Conservation (phyloP, 768 basidiomycete genomes). For the Chiua virens region DNA sequence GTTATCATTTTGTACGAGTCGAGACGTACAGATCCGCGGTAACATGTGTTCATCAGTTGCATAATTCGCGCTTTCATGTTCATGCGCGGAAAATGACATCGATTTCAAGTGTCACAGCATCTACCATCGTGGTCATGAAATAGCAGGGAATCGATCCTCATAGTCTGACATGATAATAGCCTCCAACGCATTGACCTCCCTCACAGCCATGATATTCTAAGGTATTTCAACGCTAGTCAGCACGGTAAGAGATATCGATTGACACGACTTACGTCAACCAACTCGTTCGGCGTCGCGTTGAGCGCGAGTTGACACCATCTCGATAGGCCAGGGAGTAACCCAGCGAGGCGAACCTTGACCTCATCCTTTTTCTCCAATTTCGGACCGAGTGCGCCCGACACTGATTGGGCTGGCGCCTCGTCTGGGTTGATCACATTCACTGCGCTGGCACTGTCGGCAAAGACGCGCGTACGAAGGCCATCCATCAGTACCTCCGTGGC, state of each 20-base stretch:
- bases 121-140: constrained; percentile 11
- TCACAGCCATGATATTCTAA: constrained; percentile 61
- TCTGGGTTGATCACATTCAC: constrained; percentile 8
- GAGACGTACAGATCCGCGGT: no score
- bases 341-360: constrained; percentile 67
- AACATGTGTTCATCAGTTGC: no score
- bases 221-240: constrained; percentile 4
- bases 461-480: constrained; percentile 65
- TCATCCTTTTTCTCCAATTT: constrained; percentile 30
- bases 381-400: constrained; percentile 13
- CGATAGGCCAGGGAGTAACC: constrained; percentile 76
- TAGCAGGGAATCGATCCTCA: constrained; percentile 44
- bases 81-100: no score
- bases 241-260: neutral
- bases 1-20: no score
- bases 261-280: constrained; percentile 69
- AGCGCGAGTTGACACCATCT: constrained; percentile 74
- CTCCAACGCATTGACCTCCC: constrained; percentile 66
- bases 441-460: constrained; percentile 35
- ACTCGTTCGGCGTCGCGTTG: constrained; percentile 70
- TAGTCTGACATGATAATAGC: constrained; percentile 75
- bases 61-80: no score
- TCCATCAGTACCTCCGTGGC: constrained; percentile 64
- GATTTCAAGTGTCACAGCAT: neutral
- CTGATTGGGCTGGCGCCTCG: constrained; percentile 8